Evolutionary conservation across 2,329 filamentous ascomycete genomes (phyloP), one percentile per base, ranked within the genome.

Genomic region (Hypoxylon sp.): DNA sequence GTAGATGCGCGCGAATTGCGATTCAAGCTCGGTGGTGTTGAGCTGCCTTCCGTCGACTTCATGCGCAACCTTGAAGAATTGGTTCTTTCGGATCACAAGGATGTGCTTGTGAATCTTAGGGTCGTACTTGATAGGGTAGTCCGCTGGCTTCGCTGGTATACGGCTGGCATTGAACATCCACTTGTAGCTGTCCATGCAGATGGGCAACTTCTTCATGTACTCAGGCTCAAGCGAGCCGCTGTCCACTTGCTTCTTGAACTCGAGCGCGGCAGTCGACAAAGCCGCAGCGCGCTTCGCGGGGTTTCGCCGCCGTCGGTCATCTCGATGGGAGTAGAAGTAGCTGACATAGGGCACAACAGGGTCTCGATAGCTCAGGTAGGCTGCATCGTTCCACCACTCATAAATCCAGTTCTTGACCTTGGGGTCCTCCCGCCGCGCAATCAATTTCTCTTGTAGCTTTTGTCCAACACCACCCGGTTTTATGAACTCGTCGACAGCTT

Each of bases 291-390:
- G 89, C 81, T 95, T 96, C 57, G 89, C 87, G 0, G 94, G 94
- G 72, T 97, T 85, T 57, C 91, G 86, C 61, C 93, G 85, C 69
- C 87, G 83, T 63, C 90, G 86, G 74, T 99, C 95, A 73, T 99
- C 94, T 62, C 91, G 86, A 78, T 97, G 93, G 46, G 92, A 97
- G 79, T 99, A 99, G 78, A 99, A 99, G 82, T 99, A 99, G 74
- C 91, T 96, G 67, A 99, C 94, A 70, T 97, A 99, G 55, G 94
- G 94, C 12, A 97, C 90, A 35, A 99, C 90, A 7, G 94, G 94
- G 71, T 97, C 94, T 61, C 93, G 89, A 78, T 97, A 97, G 60
- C 77, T 82, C 60, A 99, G 84, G 75, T 99, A 99, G 51, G 94
- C 94, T 3, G 86, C 84, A 43, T 96, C 85, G 72, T 99, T 97